Conservation (phyloP, 2,329 filamentous ascomycete species). For the Xylariales sp. region DNA sequence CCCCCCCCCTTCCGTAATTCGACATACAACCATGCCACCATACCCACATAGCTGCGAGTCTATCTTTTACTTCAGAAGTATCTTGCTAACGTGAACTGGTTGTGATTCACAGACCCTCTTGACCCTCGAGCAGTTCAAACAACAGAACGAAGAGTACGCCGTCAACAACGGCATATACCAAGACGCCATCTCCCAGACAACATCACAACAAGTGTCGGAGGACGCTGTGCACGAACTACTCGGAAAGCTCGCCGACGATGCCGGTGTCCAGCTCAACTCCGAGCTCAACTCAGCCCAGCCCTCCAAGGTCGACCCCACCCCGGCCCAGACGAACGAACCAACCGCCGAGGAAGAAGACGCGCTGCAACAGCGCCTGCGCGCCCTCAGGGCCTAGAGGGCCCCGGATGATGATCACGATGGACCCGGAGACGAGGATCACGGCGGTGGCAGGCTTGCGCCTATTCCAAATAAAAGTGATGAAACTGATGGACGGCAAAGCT, state of each 20-base stretch:
- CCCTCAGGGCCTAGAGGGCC: conserved; percentile 60
- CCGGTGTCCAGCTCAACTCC: conserved; percentile 82
- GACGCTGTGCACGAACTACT: conserved; percentile 90
- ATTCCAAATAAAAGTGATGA: not conserved
- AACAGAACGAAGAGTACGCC: conserved; percentile 72
- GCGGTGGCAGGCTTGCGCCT: not conserved
- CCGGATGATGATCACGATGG: conserved; percentile 23
- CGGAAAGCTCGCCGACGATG: conserved; percentile 87
- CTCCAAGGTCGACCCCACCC: conserved; percentile 66
- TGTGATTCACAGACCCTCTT: conserved; percentile 60
- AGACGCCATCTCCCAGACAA: conserved; percentile 83
- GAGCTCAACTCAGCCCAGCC: conserved; percentile 73
- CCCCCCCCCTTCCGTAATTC: no score
- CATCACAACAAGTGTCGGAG: conserved; percentile 76
- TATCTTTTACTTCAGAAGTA: not conserved
- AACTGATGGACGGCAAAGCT: not conserved
- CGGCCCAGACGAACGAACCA: conserved; percentile 67
- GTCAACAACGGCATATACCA: conserved; percentile 82
- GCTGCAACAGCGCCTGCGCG: conserved; percentile 70
- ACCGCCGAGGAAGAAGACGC: conserved; percentile 84
- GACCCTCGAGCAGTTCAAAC: conserved; percentile 70
- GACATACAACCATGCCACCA: no score
- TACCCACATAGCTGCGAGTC: not conserved
- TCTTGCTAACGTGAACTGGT: not conserved
- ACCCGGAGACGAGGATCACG: conserved; percentile 9